phyloP scores from a whole-genome alignment of 1,284 basidiomycete species.

The Apiotrichum brassicae region DNA sequence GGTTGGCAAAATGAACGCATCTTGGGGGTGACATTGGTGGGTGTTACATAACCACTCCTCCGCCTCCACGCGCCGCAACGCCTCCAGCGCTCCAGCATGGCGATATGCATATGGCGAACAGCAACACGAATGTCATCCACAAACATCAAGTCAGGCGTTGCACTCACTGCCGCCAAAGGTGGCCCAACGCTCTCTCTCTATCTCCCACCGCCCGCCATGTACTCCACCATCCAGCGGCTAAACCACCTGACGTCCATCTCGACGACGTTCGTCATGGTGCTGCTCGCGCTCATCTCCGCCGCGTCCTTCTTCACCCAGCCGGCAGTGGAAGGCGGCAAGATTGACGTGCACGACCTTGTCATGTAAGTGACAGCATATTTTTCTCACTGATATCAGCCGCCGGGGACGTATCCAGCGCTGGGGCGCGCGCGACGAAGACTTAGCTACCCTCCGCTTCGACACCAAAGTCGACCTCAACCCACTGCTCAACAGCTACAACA shows the following conservation, averaged over 20 bases:
- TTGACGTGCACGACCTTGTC: constrained; percentile 41
- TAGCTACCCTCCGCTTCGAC: constrained; percentile 44
- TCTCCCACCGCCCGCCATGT: constrained; percentile 29
- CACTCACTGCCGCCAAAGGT: constrained; percentile 24
- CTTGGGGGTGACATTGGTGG: too few relatives aligned
- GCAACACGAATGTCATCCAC: too few relatives aligned
- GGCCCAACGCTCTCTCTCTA: too few relatives aligned
- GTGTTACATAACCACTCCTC: too few relatives aligned
- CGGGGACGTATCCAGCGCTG: constrained; percentile 34
- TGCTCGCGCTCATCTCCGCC: constrained; percentile 43
- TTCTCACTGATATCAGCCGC: constrained; percentile 21
- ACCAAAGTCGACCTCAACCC: constrained; percentile 43
- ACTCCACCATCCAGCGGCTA: constrained; percentile 43
- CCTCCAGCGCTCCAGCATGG: too few relatives aligned
- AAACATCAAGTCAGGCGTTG: too few relatives aligned
- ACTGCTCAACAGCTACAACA: constrained; percentile 47
- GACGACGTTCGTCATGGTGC: constrained; percentile 43
- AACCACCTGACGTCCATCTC: constrained; percentile 45
- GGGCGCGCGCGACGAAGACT: constrained; percentile 39
- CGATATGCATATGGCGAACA: too few relatives aligned
- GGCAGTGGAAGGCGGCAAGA: constrained; percentile 24
- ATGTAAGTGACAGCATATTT: constrained; percentile 27
- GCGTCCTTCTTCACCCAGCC: constrained; percentile 38
- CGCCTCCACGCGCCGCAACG: too few relatives aligned
- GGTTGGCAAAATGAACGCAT: too few relatives aligned